These are phyloP conservation scores for Tirmania nivea DNA, from an alignment of 495 filamentous ascomycete species.

Conservation along the genomic window DNA sequence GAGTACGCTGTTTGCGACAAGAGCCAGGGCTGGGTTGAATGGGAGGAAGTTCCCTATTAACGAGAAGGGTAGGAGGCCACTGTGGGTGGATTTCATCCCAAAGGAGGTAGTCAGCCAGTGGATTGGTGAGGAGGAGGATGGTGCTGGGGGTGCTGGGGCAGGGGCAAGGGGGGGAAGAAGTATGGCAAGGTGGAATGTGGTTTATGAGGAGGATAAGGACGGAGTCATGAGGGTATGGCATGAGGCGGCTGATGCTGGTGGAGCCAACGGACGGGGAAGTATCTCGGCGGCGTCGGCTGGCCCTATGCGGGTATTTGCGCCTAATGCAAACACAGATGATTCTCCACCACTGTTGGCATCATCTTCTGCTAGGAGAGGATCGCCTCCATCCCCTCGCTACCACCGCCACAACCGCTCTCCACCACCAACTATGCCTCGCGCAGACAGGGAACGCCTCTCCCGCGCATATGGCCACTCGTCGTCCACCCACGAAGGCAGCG, in stretches of 20 bases:
- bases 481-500: not conserved
- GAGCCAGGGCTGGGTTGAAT: conserved; percentile 60
- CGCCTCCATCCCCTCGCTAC: conserved; percentile 5
- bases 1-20: conserved; percentile 44
- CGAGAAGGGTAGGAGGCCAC: conserved; percentile 58
- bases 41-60: conserved; percentile 54
- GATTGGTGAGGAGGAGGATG: conserved; percentile 38
- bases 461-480: conserved; percentile 15
- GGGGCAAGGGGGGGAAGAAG: conserved; percentile 28
- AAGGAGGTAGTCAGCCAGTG: conserved; percentile 49
- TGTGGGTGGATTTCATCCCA: conserved; percentile 84
- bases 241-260: conserved; percentile 25
- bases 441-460: conserved; percentile 22
- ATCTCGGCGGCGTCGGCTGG: not conserved
- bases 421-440: conserved; percentile 15
- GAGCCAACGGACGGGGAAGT: not conserved
- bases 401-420: conserved; percentile 12
- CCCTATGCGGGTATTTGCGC: not conserved
- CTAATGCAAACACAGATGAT: not conserved
- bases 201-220: conserved; percentile 39
- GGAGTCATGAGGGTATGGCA: conserved; percentile 32
- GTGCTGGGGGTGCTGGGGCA: conserved; percentile 25
- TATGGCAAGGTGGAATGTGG: conserved; percentile 41
- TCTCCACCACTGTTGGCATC: not conserved
- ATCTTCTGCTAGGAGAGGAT: not conserved